A percentile compares a stretch with the other conserved stretches of the same genome.
phyloP scores from a whole-genome alignment of 495 filamentous ascomycete species.

The Tuber borchii region DNA sequence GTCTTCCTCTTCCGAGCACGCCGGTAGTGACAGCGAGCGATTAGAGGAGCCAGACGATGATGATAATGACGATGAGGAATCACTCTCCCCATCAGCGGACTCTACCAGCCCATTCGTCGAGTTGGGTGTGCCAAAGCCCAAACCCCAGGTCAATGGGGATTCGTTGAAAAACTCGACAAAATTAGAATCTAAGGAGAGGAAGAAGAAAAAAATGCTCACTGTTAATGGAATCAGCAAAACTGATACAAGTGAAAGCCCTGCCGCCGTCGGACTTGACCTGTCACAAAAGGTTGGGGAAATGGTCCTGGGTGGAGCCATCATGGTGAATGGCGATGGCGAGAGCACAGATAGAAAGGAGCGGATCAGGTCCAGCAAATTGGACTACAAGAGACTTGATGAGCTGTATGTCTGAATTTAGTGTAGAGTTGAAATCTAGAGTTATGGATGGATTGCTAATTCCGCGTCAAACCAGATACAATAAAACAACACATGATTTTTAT shows the following conservation, averaged over 20 bases:
- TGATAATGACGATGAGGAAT: neutral
- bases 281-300: constrained; percentile 10
- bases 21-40: constrained; percentile 1
- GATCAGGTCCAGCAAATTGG: constrained; percentile 35
- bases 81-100: neutral
- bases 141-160: constrained; percentile 5
- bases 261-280: constrained; percentile 3
- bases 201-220: neutral
- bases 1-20: neutral
- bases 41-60: neutral
- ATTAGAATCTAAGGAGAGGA: neutral
- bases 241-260: neutral
- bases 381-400: constrained; percentile 41
- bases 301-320: constrained; percentile 12
- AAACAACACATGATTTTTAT: constrained; percentile 39
- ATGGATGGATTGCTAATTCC: neutral
- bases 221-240: neutral
- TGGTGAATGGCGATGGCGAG: constrained; percentile 18
- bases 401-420: constrained; percentile 23
- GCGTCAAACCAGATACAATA: constrained; percentile 31
- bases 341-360: constrained; percentile 18
- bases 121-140: neutral
- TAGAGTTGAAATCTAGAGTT: neutral
- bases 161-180: neutral
- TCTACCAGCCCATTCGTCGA: neutral